Evolutionary conservation across 768 basidiomycete genomes (phyloP), one percentile per base, ranked within the genome.

Genomic region (Saitozyma podzolica): DNA sequence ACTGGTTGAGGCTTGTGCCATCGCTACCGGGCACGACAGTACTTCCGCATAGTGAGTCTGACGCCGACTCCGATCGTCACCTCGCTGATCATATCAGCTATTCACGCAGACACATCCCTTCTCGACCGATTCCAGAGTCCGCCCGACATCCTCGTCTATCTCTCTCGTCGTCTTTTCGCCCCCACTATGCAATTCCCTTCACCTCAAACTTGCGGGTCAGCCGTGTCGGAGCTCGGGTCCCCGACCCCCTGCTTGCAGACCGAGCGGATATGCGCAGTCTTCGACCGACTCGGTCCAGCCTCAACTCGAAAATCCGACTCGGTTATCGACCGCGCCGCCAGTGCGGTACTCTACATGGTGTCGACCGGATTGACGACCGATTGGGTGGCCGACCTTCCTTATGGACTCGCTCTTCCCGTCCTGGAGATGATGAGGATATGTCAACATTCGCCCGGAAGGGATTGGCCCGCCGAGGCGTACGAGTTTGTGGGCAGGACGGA

Each of bases 351-450:
- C 3, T 47, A 50, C 41, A 72, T 80, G 62, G 67, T 78, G 8
- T 49, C 57, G 3, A 29, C 48, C 3, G 68, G 68, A 0, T 56
- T 74, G 20, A 64, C 64, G 9, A 16, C 37, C 8, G 65, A 67
- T 6, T 74, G 69, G 64, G 55, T 82, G 2, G 51, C 65, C 0
- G 59, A 69, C 39, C 19, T 80, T 0, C 68, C 76, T 7, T 60
- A 72, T 14, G 75, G 72, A 8, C 54, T 80, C 11, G 73, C 77
- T 0, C 9, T 82, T n/a, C 94, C 95, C 1, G 80, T 98, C 6
- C 82, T 88, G 57, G 96, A 98, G 76, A 90, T 89, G 1, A 83
- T 89, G n/a, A 81, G 91, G 63, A 87, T 88, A 9, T 92, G 91
- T 64, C 92, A 95, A 73, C 79, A 89, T 7, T 84, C 86, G 0